Conservation (phyloP, 805 yeast species). For the Myxozyma mucilagina region DNA sequence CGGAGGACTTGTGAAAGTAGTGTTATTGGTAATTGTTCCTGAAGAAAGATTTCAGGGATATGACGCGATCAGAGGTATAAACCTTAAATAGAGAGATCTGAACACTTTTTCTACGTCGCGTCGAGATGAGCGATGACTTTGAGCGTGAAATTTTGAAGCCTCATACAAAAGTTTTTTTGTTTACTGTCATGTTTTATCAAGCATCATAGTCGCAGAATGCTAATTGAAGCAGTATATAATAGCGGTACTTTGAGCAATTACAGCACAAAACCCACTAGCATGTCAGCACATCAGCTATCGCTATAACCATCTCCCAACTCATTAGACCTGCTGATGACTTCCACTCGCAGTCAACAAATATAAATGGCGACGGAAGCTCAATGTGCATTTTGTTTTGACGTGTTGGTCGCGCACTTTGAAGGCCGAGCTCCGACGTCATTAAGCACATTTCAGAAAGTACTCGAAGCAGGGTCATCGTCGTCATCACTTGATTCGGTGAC, state of each 20-base stretch:
- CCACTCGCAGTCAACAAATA: not conserved
- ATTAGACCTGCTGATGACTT: not conserved
- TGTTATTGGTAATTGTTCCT: not conserved
- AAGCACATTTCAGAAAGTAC: conserved; percentile 13
- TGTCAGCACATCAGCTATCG: not conserved
- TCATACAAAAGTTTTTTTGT: too few species aligned
- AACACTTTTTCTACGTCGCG: not conserved
- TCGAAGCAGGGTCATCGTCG: conserved; percentile 1
- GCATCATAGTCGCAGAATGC: too few species aligned
- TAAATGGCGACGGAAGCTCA: conserved; percentile 33
- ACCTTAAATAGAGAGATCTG: not conserved
- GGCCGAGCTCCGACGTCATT: conserved; percentile 19
- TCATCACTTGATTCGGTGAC: conserved; percentile 1
- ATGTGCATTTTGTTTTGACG: conserved; percentile 35
- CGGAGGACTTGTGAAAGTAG: not conserved
- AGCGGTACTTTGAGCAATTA: too few species aligned
- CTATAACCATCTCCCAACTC: not conserved
- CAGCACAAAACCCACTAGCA: not conserved
- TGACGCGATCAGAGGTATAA: conserved; percentile 8
- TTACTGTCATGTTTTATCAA: too few species aligned
- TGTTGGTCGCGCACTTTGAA: conserved; percentile 24
- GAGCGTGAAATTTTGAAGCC: too few species aligned
- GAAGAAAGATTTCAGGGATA: not conserved
- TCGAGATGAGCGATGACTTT: too few species aligned
- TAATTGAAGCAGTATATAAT: too few species aligned